These are phyloP conservation scores for Phytophthora hybrid DNA, from an alignment of 352 stramenopile genomes.

Conservation along the genomic window DNA sequence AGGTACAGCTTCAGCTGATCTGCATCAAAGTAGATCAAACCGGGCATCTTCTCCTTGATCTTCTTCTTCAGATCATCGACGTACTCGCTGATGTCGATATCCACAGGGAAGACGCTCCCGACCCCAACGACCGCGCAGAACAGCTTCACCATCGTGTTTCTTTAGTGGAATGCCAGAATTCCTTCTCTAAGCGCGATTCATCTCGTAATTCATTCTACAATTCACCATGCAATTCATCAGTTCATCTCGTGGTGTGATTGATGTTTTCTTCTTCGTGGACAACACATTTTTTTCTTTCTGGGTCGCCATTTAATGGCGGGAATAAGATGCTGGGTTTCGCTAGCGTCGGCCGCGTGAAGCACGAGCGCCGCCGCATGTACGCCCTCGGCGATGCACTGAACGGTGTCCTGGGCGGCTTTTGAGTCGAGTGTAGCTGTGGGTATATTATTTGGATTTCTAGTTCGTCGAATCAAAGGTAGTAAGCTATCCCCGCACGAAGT, in stretches of 20 bases:
- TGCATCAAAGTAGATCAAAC: conserved; percentile 22
- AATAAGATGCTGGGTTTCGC: conserved; percentile 48
- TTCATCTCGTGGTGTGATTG: too few species aligned
- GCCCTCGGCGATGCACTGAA: conserved; percentile 82
- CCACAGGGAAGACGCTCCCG: conserved; percentile 15
- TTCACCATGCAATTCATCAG: too few species aligned
- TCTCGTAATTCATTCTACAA: too few species aligned
- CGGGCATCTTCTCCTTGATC: conserved; percentile 38
- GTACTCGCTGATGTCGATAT: too few species aligned
- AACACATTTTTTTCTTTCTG: too few species aligned
- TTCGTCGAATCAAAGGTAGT: neutral
- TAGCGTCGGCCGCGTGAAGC: conserved; percentile 70
- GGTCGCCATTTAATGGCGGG: conserved; percentile 73
- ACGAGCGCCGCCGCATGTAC: conserved; percentile 77
- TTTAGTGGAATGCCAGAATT: conserved; percentile 20
- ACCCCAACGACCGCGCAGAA: conserved; percentile 35
- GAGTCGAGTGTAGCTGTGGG: conserved; percentile 8
- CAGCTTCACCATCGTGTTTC: conserved; percentile 31
- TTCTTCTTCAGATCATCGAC: conserved; percentile 38
- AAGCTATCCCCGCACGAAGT: too few species aligned
- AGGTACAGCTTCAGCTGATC: neutral
- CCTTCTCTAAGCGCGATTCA: conserved; percentile 5
- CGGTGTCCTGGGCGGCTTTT: conserved; percentile 76
- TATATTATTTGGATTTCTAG: conserved; percentile 1
- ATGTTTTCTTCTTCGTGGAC: too few species aligned